phyloP scores from a whole-genome alignment of 495 filamentous ascomycete genomes.

The Lasiosphaeriaceae sp. region DNA sequence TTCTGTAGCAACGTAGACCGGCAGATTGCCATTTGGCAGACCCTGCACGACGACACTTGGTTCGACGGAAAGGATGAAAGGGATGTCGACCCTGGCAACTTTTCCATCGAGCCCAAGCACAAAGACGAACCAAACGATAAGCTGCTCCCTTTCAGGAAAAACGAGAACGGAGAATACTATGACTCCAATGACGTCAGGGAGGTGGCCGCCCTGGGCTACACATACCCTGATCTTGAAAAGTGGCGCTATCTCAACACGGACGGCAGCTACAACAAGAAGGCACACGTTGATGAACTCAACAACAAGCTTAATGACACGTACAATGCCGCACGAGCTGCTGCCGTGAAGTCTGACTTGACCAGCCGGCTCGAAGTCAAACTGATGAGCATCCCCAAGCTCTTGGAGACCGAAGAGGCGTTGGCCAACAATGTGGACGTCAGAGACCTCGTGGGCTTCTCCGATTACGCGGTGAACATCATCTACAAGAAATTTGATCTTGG shows the following conservation, averaged over 20 bases:
- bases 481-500: too few relatives aligned
- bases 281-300: neutral
- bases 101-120: neutral
- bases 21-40: neutral
- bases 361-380: too few relatives aligned
- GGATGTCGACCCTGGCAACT: neutral
- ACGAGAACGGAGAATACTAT: neutral
- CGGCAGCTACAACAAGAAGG: neutral
- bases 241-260: neutral
- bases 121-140: neutral
- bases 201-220: neutral
- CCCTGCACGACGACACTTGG: neutral
- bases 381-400: too few relatives aligned
- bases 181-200: neutral
- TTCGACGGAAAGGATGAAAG: neutral
- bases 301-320: neutral
- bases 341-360: neutral
- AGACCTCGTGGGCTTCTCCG: too few relatives aligned
- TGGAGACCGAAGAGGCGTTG: too few relatives aligned
- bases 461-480: too few relatives aligned
- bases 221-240: neutral
- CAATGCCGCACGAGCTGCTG: neutral
- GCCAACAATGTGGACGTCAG: too few relatives aligned
- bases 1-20: neutral
- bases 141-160: neutral